Base-by-base conservation (phyloP, 1,139 yeast species). In the Kurtzmaniella quercitrusa region DNA sequence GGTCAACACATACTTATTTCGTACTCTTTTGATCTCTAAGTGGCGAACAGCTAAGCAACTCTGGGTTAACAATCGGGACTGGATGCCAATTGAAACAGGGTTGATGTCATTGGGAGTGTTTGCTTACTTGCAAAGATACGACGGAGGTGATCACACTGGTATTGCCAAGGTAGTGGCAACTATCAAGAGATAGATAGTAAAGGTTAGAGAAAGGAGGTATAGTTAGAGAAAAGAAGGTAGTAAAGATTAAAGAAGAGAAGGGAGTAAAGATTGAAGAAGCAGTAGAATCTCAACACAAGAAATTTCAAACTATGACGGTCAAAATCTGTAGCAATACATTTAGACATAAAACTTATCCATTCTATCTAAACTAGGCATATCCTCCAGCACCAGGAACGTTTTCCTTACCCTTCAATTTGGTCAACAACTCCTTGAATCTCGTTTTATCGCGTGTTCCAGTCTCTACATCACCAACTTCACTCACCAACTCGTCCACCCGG, bases 361-460 rank as follows among this genome's bases (percentile, higher is more conserved):
- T 27, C 31, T 27, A 23, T 23, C 25, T 23, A 23, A 10, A 23
- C 34, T 29, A 31, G 11, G 36, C 36, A 46, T 65, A 65, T 21
- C 70, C 70, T 31, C 66, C 68, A 42, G 70, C 70, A 39, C 95
- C 94, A 14, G 95, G 95, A 31, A 78, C 89, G 46, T 74, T 72
- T 41, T 76, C 77, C 54, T 86, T 88, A 41, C 85, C 88, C 65
- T 81, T 79, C 52, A 85, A 72, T 41, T 80, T 80, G 50, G 73
- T 66, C 53, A 86, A 70, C 44, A 85, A 69, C 49, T 80, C 88
- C 60, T 81, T 82, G 67, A 84, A 86, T 57, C 85, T 76, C 25
- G 84, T 68, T 66, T 86, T 84, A 63, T 87, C 91, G 60, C 85
- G 72, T 41, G 62, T 67, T 46, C 73, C 76, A 17, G 74, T 69